A percentile compares a stretch with the other conserved stretches of the same genome.
These are phyloP conservation scores for Jacaranda mimosifolia DNA, from an alignment of 257 asterid species.

Conservation along the genomic window DNA sequence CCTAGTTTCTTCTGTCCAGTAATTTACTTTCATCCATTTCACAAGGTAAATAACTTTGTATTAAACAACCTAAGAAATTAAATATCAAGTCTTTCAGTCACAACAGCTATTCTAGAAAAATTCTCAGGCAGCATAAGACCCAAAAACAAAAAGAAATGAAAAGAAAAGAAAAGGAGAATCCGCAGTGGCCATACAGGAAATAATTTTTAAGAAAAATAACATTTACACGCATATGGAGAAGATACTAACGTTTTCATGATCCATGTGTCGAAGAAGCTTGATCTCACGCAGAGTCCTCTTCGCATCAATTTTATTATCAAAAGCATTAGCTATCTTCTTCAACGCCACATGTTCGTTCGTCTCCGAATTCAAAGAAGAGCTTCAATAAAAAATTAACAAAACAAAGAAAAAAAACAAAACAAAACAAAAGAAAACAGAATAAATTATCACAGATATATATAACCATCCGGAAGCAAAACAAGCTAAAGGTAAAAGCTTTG, in stretches of 20 bases:
- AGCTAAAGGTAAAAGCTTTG: not conserved
- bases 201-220: not conserved
- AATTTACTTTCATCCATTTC: not conserved
- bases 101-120: not conserved
- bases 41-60: conserved; percentile 4
- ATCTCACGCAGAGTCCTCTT: conserved; percentile 99
- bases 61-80: conserved; percentile 12
- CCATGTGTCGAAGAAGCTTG: conserved; percentile 99
- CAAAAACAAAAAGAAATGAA: conserved; percentile 6
- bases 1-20: not conserved
- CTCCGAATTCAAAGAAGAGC: conserved; percentile 96
- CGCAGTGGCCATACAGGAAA: not conserved
- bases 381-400: conserved; percentile 25
- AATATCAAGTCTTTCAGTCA: conserved; percentile 7
- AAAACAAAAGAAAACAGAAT: not conserved
- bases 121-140: not conserved
- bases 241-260: conserved; percentile 92
- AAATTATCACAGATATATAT: not conserved
- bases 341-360: conserved; percentile 94
- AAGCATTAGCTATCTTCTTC: conserved; percentile 97
- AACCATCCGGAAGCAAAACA: not conserved
- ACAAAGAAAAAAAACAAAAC: not conserved
- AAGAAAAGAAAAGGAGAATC: not conserved
- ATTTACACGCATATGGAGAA: conserved; percentile 9
- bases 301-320: conserved; percentile 92